Evolutionary conservation across 805 yeast species (phyloP).

Genomic region (Candida nemodendra): DNA sequence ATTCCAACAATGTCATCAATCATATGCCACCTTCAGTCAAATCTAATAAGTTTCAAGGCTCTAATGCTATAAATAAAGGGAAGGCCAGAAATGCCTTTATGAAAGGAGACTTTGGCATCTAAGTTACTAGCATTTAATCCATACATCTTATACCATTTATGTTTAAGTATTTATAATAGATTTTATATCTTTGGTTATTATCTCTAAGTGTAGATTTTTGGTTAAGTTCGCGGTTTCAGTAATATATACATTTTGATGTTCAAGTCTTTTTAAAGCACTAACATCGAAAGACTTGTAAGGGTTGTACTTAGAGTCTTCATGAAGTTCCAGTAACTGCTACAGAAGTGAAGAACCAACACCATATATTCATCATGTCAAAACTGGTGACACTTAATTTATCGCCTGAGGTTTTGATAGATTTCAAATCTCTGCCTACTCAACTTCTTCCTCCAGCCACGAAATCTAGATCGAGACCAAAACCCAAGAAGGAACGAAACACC

Average conservation of each 20-base stretch:
- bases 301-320: conserved; percentile 11
- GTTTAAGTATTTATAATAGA: no score
- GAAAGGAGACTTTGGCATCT: conserved; percentile 70
- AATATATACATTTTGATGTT: no score
- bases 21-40: conserved; percentile 46
- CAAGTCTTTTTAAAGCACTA: no score
- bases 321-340: conserved; percentile 12
- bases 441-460: conserved; percentile 1
- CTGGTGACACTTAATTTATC: conserved; percentile 19
- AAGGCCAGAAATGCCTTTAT: conserved; percentile 62
- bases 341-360: no score
- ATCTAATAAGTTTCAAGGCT: conserved; percentile 48
- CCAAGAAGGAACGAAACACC: conserved; percentile 14
- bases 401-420: conserved; percentile 10
- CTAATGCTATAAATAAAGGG: conserved; percentile 45
- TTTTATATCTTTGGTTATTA: no score
- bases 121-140: no score
- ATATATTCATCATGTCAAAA: conserved; percentile 10
- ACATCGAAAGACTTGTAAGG: no score
- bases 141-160: no score
- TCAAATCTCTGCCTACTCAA: conserved; percentile 17
- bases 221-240: no score
- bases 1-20: conserved; percentile 44
- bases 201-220: no score
- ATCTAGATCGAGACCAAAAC: neutral